Evolutionary conservation across 2,329 filamentous ascomycete genomes (phyloP), one percentile per base, ranked within the genome.

Genomic region (Xylariaceae sp.): DNA sequence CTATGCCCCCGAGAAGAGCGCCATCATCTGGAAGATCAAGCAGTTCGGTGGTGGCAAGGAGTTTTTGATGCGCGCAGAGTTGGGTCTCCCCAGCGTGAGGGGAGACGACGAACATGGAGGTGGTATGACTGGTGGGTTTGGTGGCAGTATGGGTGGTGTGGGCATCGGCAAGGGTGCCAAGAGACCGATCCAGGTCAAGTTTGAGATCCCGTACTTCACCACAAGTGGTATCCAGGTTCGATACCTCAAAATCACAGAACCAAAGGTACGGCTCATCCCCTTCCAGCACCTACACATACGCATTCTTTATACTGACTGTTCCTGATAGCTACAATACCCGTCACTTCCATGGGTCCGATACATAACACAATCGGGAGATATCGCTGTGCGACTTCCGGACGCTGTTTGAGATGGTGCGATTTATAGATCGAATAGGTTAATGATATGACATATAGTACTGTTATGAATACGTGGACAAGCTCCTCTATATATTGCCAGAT

Each of bases 131-230:
- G 93, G 93, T 70, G 93, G 93, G 0, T 97, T 97, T 70, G 93
- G 93, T 64, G 93, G 93, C 17, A 96, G 91, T 73, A 97, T 97
- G 92, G 93, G 93, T 60, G 93, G 93, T 65, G 85, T 94, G 34
- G 86, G 83, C n/a, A 82, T 86, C 17, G 87, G 86, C 60, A 97
- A 97, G 78, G 90, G 90, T 17, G 84, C 85, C 59, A 99, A 97
- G 82, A 81, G 94, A 67, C 94, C 94, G 0, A 99, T 99, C 71
- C 93, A 92, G 75, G 94, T 99, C 78, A 99, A 99, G 79, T 99
- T 99, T 74, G 94, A 99, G 80, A 99, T 99, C 72, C 94, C 94
- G n/a, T 99, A 99, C 77, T 99, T 99, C 74, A 99, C 94, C n/a
- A 99, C 95, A 2, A 95, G 90, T 77, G 94, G 94, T 65, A 99